A percentile compares a stretch with the other conserved stretches of the same genome.
Conservation (phyloP, 2,329 filamentous ascomycete genomes). For the Lecanicillium sp. region DNA sequence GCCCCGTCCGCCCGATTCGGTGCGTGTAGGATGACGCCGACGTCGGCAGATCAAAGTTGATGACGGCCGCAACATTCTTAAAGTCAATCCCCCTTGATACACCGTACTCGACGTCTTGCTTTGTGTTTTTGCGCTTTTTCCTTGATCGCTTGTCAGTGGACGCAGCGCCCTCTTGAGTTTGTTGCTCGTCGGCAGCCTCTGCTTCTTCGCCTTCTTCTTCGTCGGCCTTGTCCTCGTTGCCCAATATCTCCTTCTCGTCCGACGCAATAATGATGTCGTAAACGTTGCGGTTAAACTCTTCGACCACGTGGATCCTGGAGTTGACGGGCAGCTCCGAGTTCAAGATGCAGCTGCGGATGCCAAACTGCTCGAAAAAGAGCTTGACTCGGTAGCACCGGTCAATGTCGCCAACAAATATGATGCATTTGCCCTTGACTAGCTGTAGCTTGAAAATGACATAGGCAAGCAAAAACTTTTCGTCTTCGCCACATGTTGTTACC, state of each 20-base stretch:
- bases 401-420: slow-evolving; percentile 67
- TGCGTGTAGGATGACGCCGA: slow-evolving; percentile 93
- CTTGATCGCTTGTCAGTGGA: slow-evolving; percentile 25
- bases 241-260: slow-evolving; percentile 74
- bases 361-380: slow-evolving; percentile 94
- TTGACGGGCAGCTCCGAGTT: slow-evolving; percentile 95
- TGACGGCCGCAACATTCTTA: slow-evolving; percentile 84
- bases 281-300: slow-evolving; percentile 93
- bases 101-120: slow-evolving; percentile 78
- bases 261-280: slow-evolving; percentile 98
- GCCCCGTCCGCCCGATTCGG: slow-evolving; percentile 85
- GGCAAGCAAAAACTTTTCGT: slow-evolving; percentile 88
- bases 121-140: slow-evolving; percentile 56
- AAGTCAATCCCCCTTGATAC: slow-evolving; percentile 94
- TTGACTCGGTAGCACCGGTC: slow-evolving; percentile 87
- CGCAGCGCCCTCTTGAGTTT: slow-evolving; percentile 20
- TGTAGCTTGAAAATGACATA: slow-evolving; percentile 96
- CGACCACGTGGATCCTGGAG: slow-evolving; percentile 84
- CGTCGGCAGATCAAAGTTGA: slow-evolving; percentile 93
- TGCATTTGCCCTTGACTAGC: slow-evolving; percentile 83
- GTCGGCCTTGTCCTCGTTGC: slow-evolving; percentile 44
- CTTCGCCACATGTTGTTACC: slow-evolving; percentile 86
- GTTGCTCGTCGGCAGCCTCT: slow-evolving; percentile 28
- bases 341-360: slow-evolving; percentile 83
- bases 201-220: slow-evolving; percentile 31